Base-by-base conservation (phyloP, 805 yeast species). In the Candida sanyiensis region DNA sequence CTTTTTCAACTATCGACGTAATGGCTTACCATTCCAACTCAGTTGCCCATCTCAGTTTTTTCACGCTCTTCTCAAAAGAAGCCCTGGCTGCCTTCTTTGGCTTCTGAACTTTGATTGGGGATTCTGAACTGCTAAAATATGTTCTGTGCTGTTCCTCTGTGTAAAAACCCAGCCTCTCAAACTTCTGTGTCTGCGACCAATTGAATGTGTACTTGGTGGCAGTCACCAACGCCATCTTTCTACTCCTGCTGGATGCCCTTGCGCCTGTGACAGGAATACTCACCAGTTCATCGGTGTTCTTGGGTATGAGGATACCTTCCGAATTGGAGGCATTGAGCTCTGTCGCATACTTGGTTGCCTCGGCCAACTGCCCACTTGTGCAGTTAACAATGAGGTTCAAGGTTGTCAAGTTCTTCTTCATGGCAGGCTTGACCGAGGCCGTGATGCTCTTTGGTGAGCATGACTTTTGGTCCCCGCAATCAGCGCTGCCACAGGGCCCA, bases 301-400 rank as follows among this genome's bases (percentile, higher is more conserved):
- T 77, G 0, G 85, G 87, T 13, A 79, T 55, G 10, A 80, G 78
- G 34, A 80, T 72, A 7, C 81, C 83, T 44, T 70, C 73, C 42
- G 81, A 68, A 49, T 77, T 78, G 26, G 72, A 66, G 0, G 84
- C 69, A 52, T 80, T 80, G 40, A 80, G 64, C 53, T 79, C 84
- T 1, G 86, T 80, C 2, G 83, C 87, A 57, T 73, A 79, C 47
- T 69, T 72, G 3, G 85, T 79, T 8, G 85, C 84, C 50, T 80
- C 85, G 46, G 69, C 70, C 12, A 76, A 50, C 40, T 63, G 63
- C 0, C 84, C 83, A 27, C 79, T 75, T 51, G 77, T 72, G 6
- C 83, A 69, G 46, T 78, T 80, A 22, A 80, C 83, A 32, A 78
- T 59, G 48, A 70, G 66, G 33, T 75, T 75, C 23, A 54, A 43